These are phyloP conservation scores for Lunasporangiospora selenospora DNA, from an alignment of 192 early-diverging fungal genomes.

Conservation along the genomic window DNA sequence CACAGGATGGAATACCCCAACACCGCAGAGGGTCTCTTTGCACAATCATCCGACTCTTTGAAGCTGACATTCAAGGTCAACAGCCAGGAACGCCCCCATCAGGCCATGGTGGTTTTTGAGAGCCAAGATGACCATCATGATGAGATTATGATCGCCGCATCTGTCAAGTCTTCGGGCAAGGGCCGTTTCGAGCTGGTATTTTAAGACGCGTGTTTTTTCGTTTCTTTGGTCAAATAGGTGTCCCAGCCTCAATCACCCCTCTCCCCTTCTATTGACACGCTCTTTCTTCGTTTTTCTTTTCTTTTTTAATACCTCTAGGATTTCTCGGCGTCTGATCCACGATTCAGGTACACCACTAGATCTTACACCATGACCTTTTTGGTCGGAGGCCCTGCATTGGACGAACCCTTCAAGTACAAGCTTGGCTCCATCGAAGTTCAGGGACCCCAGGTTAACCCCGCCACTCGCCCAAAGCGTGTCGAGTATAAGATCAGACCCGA, in stretches of 20 bases:
- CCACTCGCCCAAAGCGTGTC: slow-evolving; percentile 16
- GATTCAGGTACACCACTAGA: slow-evolving; percentile 32
- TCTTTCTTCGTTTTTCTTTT: not conserved
- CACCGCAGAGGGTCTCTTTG: slow-evolving; percentile 3
- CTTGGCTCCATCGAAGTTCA: slow-evolving; percentile 40
- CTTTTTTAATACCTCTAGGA: slow-evolving; percentile 1
- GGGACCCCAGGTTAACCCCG: slow-evolving; percentile 25
- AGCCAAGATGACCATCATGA: slow-evolving; percentile 46
- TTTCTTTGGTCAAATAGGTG: slow-evolving; percentile 9
- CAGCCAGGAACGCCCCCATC: slow-evolving; percentile 35
- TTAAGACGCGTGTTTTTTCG: no score
- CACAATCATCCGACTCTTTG: slow-evolving; percentile 17
- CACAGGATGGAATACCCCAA: slow-evolving; percentile 41
- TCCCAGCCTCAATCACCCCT: not conserved
- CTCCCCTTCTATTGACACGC: not conserved
- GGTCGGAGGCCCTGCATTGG: slow-evolving; percentile 32
- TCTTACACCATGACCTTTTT: slow-evolving; percentile 39
- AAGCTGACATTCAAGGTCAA: slow-evolving; percentile 45
- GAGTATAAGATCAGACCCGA: slow-evolving; percentile 49
- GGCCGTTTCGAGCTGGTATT: slow-evolving; percentile 43
- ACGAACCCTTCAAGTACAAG: slow-evolving; percentile 27
- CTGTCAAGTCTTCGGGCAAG: slow-evolving; percentile 37
- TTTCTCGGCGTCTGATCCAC: slow-evolving; percentile 15
- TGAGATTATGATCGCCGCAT: slow-evolving; percentile 37
- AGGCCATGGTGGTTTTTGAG: slow-evolving; percentile 45